These are phyloP conservation scores for Cystofilobasidium macerans DNA, from an alignment of 768 basidiomycete genomes.

Conservation along the genomic window DNA sequence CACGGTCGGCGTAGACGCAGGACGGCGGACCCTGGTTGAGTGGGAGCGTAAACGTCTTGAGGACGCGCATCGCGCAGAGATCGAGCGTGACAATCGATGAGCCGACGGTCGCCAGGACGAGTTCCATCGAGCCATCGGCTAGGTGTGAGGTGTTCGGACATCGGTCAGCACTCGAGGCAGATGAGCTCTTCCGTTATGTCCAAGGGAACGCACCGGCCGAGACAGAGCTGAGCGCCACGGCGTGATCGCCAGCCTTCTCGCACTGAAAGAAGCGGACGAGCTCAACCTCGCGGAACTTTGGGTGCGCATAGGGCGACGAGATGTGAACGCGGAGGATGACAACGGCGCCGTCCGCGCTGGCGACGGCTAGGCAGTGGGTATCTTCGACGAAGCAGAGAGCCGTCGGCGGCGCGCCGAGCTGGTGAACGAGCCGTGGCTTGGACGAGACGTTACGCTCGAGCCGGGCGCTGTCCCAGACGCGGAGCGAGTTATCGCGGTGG, in stretches of 20 bases:
- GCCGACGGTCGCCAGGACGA: conserved; percentile 76
- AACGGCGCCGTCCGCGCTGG: conserved; percentile 20
- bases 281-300: conserved; percentile 34
- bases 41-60: conserved; percentile 72
- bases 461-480: conserved; percentile 56
- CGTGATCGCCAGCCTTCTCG: conserved; percentile 43
- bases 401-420: conserved; percentile 56
- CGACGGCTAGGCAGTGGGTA: conserved; percentile 27
- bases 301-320: conserved; percentile 21
- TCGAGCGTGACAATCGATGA: conserved; percentile 66
- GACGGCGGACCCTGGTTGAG: conserved; percentile 78
- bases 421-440: conserved; percentile 44
- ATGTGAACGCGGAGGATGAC: conserved; percentile 34
- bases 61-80: conserved; percentile 66
- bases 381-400: conserved; percentile 50
- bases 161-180: neutral
- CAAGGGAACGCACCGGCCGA: neutral
- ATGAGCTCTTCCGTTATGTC: no score
- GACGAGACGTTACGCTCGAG: conserved; percentile 87
- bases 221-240: conserved; percentile 55
- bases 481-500: conserved; percentile 41
- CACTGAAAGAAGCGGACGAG: conserved; percentile 29
- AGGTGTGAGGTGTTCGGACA: conserved; percentile 54
- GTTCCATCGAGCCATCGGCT: conserved; percentile 39
- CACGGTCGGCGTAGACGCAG: conserved; percentile 68